Evolutionary conservation across 352 stramenopile species (phyloP).

Genomic region (Phytophthora foliorum): DNA sequence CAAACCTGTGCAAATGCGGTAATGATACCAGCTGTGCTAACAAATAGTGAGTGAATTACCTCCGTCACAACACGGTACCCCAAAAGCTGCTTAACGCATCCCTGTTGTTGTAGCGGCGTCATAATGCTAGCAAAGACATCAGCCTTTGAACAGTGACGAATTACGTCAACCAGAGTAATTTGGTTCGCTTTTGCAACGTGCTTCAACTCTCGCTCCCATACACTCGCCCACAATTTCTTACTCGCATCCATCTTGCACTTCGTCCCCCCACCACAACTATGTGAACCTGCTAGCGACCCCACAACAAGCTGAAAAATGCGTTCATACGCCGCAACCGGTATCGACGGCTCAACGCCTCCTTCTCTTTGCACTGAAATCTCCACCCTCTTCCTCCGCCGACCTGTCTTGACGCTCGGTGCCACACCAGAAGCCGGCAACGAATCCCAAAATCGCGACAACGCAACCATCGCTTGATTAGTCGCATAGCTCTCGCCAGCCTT

Average conservation of each 20-base stretch:
- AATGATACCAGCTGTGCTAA: slow-evolving; percentile 23
- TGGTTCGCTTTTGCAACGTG: slow-evolving; percentile 9
- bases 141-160: slow-evolving; percentile 46
- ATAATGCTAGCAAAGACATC: slow-evolving; percentile 40
- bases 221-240: slow-evolving; percentile 38
- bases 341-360: slow-evolving; percentile 3
- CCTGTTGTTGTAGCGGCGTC: background rate
- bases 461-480: slow-evolving; percentile 32
- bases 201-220: slow-evolving; percentile 48
- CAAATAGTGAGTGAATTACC: slow-evolving; percentile 23
- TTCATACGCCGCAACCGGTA: slow-evolving; percentile 25
- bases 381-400: slow-evolving; percentile 18
- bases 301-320: slow-evolving; percentile 14
- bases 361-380: slow-evolving; percentile 22
- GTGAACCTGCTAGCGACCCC: background rate
- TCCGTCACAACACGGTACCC: slow-evolving; percentile 41
- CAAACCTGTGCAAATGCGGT: slow-evolving; percentile 33
- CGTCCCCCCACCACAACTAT: background rate
- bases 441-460: slow-evolving; percentile 37
- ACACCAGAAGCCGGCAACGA: slow-evolving; percentile 13
- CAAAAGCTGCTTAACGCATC: slow-evolving; percentile 14
- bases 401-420: slow-evolving; percentile 7
- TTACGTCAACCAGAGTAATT: slow-evolving; percentile 31
- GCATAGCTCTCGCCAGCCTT: slow-evolving; percentile 25
- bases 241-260: background rate